Evolutionary conservation across 208 protist species (phyloP), one percentile per base, ranked within the genome.

Genomic region (Trypanosoma scelopori): DNA sequence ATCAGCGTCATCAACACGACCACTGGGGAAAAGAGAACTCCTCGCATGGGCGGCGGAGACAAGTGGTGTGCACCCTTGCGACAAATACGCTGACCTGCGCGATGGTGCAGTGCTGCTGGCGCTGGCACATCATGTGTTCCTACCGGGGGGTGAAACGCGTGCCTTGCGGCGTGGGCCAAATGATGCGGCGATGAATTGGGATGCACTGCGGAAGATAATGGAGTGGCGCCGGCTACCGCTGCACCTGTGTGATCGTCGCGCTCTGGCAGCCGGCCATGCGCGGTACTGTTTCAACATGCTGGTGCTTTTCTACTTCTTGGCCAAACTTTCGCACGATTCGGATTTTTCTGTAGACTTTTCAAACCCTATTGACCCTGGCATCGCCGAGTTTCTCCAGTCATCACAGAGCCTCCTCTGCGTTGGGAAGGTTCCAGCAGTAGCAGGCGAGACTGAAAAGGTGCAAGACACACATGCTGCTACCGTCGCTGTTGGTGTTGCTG

Each of bases 231-330:
- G 65, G 30, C 50, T 93, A 13, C 87, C 87, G 3, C 28, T 71
- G 28, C 65, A 71, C 53, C 50, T 91, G 46, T 81, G 73, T 50
- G 71, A 80, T 25, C 64, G 63, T 20, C 56, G 77, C 28, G 75
- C 75, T 15, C 55, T 93, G 11, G 63, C 76, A 11, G 71, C 71
- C 28, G 84, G 77, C 13, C 61, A 79, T 53, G 76, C 76, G 18
- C 68, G 78, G 1, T 65, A 79, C 56, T 90, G 83, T 71, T 90
- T 84, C 63, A 88, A 90, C 69, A 61, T 79, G 22, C 60, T 93
- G 25, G 81, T 91, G 13, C 64, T 88, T 35, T 89, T 86, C 47
- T 93, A 88, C 60, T 93, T 93, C 35, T 52, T 93, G 30, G 22
- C 55, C 18, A 57, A 63, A 20, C 63, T 93, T 6, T 35, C 65